phyloP scores from a whole-genome alignment of 208 protist genomes.

The Trypanosoma caninum region DNA sequence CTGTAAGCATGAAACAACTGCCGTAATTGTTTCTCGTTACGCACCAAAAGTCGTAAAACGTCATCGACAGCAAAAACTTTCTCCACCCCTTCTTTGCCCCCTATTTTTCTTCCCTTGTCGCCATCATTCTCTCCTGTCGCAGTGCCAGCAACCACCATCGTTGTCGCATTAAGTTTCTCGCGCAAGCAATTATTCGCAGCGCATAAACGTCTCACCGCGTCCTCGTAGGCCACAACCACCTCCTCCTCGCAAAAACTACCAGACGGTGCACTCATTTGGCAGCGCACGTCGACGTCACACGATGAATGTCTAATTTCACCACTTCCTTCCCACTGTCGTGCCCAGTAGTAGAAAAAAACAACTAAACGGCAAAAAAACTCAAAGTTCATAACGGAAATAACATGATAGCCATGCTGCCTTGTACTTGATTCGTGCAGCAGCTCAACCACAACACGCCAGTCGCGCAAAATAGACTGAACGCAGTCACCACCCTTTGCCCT shows the following conservation, averaged over 20 bases:
- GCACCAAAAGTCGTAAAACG: slow-evolving; percentile 40
- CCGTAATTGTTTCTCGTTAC: slow-evolving; percentile 56
- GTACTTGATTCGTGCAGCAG: slow-evolving; percentile 46
- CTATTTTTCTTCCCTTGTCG: not conserved
- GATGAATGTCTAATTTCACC: not conserved
- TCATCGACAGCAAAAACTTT: slow-evolving; percentile 27
- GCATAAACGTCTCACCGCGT: slow-evolving; percentile 23
- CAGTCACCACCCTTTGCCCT: not conserved
- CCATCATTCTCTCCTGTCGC: not conserved
- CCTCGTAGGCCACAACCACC: slow-evolving; percentile 41
- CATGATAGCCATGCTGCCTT: slow-evolving; percentile 51
- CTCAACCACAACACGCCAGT: slow-evolving; percentile 46
- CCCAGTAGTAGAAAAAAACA: slow-evolving; percentile 55
- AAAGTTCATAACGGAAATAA: slow-evolving; percentile 43
- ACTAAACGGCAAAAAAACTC: slow-evolving; percentile 53
- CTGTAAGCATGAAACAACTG: slow-evolving; percentile 71
- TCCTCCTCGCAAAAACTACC: slow-evolving; percentile 40
- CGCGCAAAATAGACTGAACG: slow-evolving; percentile 27
- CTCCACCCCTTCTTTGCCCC: not conserved
- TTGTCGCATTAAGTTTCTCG: too few species aligned
- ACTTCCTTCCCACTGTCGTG: not conserved
- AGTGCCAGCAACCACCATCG: not conserved
- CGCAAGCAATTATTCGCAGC: not conserved
- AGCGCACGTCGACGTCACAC: not conserved
- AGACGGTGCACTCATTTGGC: slow-evolving; percentile 26